Evolutionary conservation across 805 yeast genomes (phyloP), one percentile per base, ranked within the genome.

Genomic region (Scheffersomyces stipitis): DNA sequence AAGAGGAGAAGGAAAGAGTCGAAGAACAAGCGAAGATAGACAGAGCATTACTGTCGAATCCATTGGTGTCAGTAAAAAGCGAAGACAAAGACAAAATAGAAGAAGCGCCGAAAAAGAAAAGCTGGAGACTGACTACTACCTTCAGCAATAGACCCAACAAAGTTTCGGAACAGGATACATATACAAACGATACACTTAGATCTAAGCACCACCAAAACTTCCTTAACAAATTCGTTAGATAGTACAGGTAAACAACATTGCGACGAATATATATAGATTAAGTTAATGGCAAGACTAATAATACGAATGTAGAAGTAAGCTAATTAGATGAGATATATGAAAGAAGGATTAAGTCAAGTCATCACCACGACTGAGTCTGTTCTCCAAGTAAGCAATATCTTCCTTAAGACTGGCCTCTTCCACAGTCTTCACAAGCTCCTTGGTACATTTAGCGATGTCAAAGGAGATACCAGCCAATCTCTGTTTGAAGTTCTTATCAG

Each of bases 381-480:
- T 80, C 62, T 88, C 90, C 48, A 88, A 72, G 46, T 82, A 81
- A 4, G 81, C 89, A 51, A 90, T 85, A 52, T 89, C 96, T 48
- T 84, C 90, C 52, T 83, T 83, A 51, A 90, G 68, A 54, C 90
- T 84, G 16, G 96, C 96, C 57, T 90, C 97, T 58, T 91, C 97
- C 4, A 91, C 96, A 1, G 96, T 86, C 66, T 90, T 90, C 15
- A 91, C 98, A 55, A 91, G 74, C 61, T 91, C 98, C 60, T 90
- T 91, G 4, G 97, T 91, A 60, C 95, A 85, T 62, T 91, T 89
- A 16, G 97, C 97, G 64, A 91, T 86, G 59, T 91, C 98, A 66
- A 89, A 91, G 18, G 96, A 91, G 48, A 90, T 84, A 2, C 97
- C 97, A 0, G 98, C 98, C 46, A 91, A 76, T 53, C 97, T 78